These are phyloP conservation scores for Ottelia alismoides DNA, from an alignment of 106 monocot species.

Conservation along the genomic window DNA sequence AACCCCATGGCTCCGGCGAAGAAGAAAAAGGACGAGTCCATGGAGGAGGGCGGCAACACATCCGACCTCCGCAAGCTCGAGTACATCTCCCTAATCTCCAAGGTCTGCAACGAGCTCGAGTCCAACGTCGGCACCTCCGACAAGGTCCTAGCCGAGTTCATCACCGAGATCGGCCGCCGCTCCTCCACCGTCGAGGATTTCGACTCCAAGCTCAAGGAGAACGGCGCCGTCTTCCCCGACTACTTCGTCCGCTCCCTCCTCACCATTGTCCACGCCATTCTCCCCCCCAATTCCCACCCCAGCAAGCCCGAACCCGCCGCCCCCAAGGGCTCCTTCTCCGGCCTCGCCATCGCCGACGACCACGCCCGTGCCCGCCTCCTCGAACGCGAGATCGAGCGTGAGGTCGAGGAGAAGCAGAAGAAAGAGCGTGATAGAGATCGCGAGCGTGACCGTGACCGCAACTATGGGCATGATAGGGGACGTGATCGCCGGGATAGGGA, in stretches of 20 bases:
- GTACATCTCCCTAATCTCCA: slow-evolving; percentile 76
- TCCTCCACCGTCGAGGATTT: slow-evolving; percentile 51
- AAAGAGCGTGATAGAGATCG: background rate
- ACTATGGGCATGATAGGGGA: background rate
- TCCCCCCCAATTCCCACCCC: slow-evolving; percentile 36
- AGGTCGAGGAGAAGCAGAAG: slow-evolving; percentile 35
- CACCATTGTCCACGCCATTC: slow-evolving; percentile 80
- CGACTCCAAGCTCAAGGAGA: slow-evolving; percentile 64
- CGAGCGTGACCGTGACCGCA: background rate
- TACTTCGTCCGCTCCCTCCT: slow-evolving; percentile 85
- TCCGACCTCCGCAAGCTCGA: slow-evolving; percentile 25
- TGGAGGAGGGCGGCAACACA: too few relatives aligned
- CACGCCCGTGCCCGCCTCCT: slow-evolving; percentile 5
- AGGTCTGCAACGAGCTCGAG: slow-evolving; percentile 68
- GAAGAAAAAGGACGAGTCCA: too few relatives aligned
- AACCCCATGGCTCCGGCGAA: too few relatives aligned
- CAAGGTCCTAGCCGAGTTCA: slow-evolving; percentile 83
- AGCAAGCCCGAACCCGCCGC: background rate
- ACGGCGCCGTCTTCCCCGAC: slow-evolving; percentile 78
- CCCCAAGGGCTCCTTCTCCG: slow-evolving; percentile 23
- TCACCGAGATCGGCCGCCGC: slow-evolving; percentile 64
- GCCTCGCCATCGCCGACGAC: slow-evolving; percentile 51
- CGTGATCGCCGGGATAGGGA: slow-evolving; percentile 4
- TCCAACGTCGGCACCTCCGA: slow-evolving; percentile 47
- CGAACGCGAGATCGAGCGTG: slow-evolving; percentile 27